Evolutionary conservation across 2,329 filamentous ascomycete species (phyloP).

Genomic region (Aspergillus melleus): DNA sequence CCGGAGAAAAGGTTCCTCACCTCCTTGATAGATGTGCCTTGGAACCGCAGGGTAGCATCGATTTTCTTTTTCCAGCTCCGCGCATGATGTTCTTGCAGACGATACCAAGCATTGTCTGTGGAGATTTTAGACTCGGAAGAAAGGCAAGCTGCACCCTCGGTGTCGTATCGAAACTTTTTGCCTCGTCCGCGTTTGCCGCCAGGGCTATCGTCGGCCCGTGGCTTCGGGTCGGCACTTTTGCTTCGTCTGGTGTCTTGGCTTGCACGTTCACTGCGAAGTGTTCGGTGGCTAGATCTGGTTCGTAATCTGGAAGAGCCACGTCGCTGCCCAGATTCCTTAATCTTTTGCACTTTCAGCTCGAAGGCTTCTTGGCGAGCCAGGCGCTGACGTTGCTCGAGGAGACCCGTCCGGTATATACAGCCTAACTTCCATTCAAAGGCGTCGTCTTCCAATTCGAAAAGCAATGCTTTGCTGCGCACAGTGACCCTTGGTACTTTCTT

Average conservation of each 20-base stretch:
- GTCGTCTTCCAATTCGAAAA: conserved; percentile 94
- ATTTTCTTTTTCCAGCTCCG: conserved; percentile 92
- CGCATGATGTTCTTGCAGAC: conserved; percentile 76
- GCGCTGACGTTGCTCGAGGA: conserved; percentile 86
- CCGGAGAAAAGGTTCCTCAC: conserved; percentile 80
- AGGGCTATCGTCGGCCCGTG: conserved; percentile 27
- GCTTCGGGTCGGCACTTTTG: conserved; percentile 56
- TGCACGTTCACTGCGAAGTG: conserved; percentile 41
- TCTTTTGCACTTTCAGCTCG: conserved; percentile 78
- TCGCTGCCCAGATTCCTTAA: conserved; percentile 65
- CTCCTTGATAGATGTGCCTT: conserved; percentile 74
- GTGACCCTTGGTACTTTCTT: conserved; percentile 86
- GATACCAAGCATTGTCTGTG: conserved; percentile 72
- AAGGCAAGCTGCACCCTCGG: conserved; percentile 71
- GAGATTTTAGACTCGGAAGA: conserved; percentile 71
- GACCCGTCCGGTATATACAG: conserved; percentile 85
- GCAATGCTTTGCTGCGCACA: conserved; percentile 73
- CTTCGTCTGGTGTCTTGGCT: conserved; percentile 49
- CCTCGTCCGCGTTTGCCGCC: conserved; percentile 35
- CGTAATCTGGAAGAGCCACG: conserved; percentile 54
- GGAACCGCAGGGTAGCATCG: conserved; percentile 68
- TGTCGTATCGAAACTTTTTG: conserved; percentile 66
- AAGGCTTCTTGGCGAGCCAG: conserved; percentile 89
- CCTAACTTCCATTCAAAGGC: conserved; percentile 97
- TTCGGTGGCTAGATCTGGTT: conserved; percentile 52